Conservation (phyloP, 2,329 filamentous ascomycete species). For the Pestalotiopsis sp. region DNA sequence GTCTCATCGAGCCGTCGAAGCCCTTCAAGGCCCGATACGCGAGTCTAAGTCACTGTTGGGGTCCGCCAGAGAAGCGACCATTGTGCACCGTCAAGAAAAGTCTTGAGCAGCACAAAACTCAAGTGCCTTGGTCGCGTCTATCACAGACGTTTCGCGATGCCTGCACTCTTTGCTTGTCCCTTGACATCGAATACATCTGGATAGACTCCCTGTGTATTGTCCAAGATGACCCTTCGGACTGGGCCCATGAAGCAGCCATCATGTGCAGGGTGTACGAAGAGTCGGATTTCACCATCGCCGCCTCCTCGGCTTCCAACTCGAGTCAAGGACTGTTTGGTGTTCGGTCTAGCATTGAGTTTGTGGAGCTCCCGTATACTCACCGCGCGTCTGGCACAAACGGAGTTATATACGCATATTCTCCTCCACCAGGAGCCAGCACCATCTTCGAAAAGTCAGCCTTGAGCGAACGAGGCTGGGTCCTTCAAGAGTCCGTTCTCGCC, state of each 20-base stretch:
- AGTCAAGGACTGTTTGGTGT: background rate
- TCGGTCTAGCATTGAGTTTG: background rate
- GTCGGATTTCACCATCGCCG: background rate
- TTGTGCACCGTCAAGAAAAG: background rate
- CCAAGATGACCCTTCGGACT: conserved; percentile 2
- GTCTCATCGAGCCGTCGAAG: background rate
- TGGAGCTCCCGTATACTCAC: background rate
- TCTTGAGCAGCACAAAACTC: background rate
- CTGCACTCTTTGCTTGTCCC: background rate
- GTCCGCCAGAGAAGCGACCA: background rate
- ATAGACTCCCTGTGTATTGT: conserved; percentile 1
- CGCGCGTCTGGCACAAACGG: background rate
- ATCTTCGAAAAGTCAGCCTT: background rate
- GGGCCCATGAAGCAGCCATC: background rate
- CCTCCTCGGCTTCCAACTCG: background rate
- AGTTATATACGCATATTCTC: background rate
- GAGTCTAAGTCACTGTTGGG: background rate
- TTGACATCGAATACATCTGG: background rate
- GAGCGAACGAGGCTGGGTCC: background rate
- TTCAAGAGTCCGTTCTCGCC: background rate
- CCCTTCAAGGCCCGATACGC: background rate
- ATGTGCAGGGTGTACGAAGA: conserved; percentile 3
- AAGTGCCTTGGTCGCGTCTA: background rate
- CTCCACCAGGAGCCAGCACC: background rate
- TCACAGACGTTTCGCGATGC: conserved; percentile 1